phyloP scores from a whole-genome alignment of 2,329 filamentous ascomycete species.

The Mycosphaerella sp. region DNA sequence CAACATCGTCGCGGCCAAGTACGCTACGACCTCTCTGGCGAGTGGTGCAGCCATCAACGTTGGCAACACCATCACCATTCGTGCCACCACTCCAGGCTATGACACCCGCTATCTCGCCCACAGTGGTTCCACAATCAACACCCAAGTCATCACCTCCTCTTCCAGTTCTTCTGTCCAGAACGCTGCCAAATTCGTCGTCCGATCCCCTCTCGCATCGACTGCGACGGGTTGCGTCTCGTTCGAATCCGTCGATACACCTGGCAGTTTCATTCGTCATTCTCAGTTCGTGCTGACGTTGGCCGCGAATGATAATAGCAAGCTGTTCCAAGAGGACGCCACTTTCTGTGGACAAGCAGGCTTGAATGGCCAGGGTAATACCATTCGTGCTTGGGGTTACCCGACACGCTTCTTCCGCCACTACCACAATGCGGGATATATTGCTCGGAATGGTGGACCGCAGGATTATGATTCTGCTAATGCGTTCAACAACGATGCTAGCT shows the following conservation, averaged over 20 bases:
- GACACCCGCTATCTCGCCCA: conserved; percentile 52
- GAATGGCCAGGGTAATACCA: conserved; percentile 46
- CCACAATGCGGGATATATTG: conserved; percentile 42
- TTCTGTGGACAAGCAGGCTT: conserved; percentile 54
- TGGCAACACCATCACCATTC: conserved; percentile 50
- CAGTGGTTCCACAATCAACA: conserved; percentile 47
- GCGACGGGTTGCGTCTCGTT: conserved; percentile 52
- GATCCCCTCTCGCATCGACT: conserved; percentile 49
- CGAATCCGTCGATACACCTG: conserved; percentile 53
- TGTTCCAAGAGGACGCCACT: conserved; percentile 56
- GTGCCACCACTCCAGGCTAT: conserved; percentile 51
- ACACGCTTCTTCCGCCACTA: conserved; percentile 56
- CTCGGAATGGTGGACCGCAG: conserved; percentile 53
- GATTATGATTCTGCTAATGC: conserved; percentile 45
- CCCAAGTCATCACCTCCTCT: conserved; percentile 49
- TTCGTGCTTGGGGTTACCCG: conserved; percentile 56
- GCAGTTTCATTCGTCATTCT: conserved; percentile 54
- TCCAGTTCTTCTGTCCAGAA: conserved; percentile 47
- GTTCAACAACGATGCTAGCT: conserved; percentile 54
- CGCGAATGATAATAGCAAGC: conserved; percentile 51
- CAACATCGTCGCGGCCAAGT: conserved; percentile 55
- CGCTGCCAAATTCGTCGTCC: conserved; percentile 50
- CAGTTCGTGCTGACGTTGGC: conserved; percentile 48
- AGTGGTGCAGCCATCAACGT: conserved; percentile 46
- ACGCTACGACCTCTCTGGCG: conserved; percentile 45